Base-by-base conservation (phyloP, 208 protist genomes). In the Balamuthia mandrillaris region DNA sequence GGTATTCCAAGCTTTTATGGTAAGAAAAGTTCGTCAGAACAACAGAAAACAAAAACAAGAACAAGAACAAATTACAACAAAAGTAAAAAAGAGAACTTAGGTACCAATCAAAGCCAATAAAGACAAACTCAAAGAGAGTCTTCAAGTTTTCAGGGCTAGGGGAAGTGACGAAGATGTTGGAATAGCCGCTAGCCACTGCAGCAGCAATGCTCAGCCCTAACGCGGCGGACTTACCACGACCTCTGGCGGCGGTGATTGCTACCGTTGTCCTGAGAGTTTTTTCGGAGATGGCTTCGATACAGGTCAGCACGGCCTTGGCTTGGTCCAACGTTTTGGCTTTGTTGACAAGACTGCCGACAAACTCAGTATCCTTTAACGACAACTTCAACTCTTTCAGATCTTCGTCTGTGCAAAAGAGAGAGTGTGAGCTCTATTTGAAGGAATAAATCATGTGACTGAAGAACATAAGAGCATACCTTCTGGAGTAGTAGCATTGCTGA, bases 111-210 rank as follows among this genome's bases (percentile, higher is more conserved):
- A 99, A 94, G 29, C 96, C 97, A 33, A 96, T 96, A 44, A 99
- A 93, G 0, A 98, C 94, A 87, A 99, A 99, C 89, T 99, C 96
- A 88, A 99, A 99, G n/a, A 99, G 92, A 0, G 99, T 99, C 87
- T 97, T 95, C 63, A 99, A 84, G 89, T 99, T 99, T 81, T 98
- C 96, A 6, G 97, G 97, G 7, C 94, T 95, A 41, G 99, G 99
- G 4, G 98, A 96, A 29, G 97, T 99, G 44, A 99, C 98, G 83
- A 99, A 99, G 63, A 99, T 98, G 87, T 99, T 99, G n/a, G 96
- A 98, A 90, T 98, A 98, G 58, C 97, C 98, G 83, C 98, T 96
- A 0, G 94, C 94, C 14, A 99, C 85, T 0, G 98, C 98, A 4
- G 95, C 95, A 0, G 98, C 96, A 0, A 99, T 96, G 0, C 96